Evolutionary conservation across 257 asterid species (phyloP), one percentile per base, ranked within the genome.

Genomic region (Leonotis leonurus): DNA sequence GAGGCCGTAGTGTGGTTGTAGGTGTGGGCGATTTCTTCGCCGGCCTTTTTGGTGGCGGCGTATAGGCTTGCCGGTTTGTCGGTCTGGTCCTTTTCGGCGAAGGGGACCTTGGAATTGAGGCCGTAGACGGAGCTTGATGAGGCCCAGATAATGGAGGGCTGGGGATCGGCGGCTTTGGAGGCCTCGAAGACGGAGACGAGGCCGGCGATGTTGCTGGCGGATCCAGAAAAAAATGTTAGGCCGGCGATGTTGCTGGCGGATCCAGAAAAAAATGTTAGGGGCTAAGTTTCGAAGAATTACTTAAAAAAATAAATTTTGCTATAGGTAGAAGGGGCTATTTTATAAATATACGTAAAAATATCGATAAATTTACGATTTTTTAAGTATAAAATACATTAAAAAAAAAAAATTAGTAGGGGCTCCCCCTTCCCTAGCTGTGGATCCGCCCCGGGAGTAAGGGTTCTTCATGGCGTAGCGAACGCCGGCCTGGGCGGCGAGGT

Each of bases 401-500:
- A n/a, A n/a, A n/a, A n/a, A n/a, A n/a, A n/a, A n/a, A n/a, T n/a
- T n/a, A n/a, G n/a, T n/a, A n/a, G n/a, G n/a, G n/a, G n/a, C n/a
- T n/a, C n/a, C n/a, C n/a, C n/a, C n/a, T n/a, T n/a, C n/a, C n/a
- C n/a, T n/a, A n/a, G n/a, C n/a, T n/a, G 26, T 67, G 72, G 2
- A 91, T n/a, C n/a, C n/a, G n/a, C n/a, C 78, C 17, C 88, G 88
- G 0, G 98, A 88, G 6, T 74, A 49, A 0, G 98, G 98, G 12
- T 91, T 91, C 52, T 84, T 81, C 98, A 91, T 91, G 12, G 98
- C 98, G 82, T 91, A 91, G 16, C 98, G 85, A 0, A 91, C 98
- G 1, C 98, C 98, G 36, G 98, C 98, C 24, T 90, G 98, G 0
- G 98, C 98, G 3, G 98, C 98, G 2, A 91, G 37, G 73, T 91